A percentile compares a stretch with the other conserved stretches of the same genome.
phyloP scores from a whole-genome alignment of 2,329 filamentous ascomycete genomes.

The Penicillium sumatraense region DNA sequence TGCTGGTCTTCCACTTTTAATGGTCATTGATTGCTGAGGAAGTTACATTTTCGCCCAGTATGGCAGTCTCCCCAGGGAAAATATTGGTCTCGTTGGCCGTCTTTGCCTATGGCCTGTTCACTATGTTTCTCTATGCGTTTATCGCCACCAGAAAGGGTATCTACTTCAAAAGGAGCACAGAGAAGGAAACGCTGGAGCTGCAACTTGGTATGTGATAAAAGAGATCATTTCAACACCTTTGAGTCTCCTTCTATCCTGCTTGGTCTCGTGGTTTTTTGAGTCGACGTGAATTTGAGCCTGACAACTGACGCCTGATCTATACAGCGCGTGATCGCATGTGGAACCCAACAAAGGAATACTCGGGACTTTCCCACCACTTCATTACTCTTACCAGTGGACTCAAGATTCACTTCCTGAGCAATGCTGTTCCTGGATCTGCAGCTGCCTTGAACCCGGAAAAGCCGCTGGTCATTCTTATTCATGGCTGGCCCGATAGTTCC shows the following conservation, averaged over 20 bases:
- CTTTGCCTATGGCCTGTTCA: slow-evolving; percentile 43
- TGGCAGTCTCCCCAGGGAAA: slow-evolving; percentile 27
- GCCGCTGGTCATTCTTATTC: slow-evolving; percentile 58
- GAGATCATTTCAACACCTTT: no score
- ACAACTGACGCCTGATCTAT: background rate
- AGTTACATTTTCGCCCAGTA: slow-evolving; percentile 12
- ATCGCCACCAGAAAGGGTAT: slow-evolving; percentile 37
- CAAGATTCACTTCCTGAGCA: slow-evolving; percentile 61
- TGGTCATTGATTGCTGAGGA: background rate
- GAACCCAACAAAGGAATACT: slow-evolving; percentile 55
- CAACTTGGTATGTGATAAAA: slow-evolving; percentile 41
- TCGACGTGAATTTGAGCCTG: background rate
- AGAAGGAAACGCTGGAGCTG: slow-evolving; percentile 46
- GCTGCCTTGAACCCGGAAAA: slow-evolving; percentile 26
- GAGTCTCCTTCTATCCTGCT: background rate
- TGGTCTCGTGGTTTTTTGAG: background rate
- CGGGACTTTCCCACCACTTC: slow-evolving; percentile 57
- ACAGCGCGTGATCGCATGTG: slow-evolving; percentile 59
- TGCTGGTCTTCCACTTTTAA: background rate
- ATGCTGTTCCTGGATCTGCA: slow-evolving; percentile 31
- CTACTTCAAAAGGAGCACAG: slow-evolving; percentile 43
- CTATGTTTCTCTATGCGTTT: slow-evolving; percentile 36
- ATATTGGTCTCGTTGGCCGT: slow-evolving; percentile 22
- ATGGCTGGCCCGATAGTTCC: slow-evolving; percentile 65
- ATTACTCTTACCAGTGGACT: slow-evolving; percentile 54